Base-by-base conservation (phyloP, 2,329 filamentous ascomycete species). In the Cytospora piceicola region DNA sequence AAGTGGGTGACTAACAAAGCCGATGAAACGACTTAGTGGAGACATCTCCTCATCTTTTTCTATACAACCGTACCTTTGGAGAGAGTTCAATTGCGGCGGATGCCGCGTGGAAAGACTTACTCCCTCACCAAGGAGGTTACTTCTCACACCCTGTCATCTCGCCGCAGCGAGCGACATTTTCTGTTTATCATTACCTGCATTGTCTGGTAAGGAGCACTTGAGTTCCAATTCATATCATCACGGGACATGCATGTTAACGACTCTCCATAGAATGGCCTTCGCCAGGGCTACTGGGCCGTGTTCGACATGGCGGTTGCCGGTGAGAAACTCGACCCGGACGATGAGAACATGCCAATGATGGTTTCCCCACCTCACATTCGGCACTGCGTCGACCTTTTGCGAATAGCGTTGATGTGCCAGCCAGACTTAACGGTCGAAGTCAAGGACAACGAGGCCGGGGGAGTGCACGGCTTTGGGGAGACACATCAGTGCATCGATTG, bases 311-410 rank as follows among this genome's bases (percentile, higher is more conserved):
- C 53, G n/a, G 53, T 55, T 4, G 15, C 6, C 22, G 53, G 53
- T 2, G 53, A 55, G 14, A 20, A 9, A n/a, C 53, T 29, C 15
- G n/a, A 32, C 29, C 32, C 32, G 32, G 32, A 8, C 32, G 27
- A 20, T 55, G 15, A n/a, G 2, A n/a, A 55, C 32, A 17, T 55
- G n/a, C 53, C 53, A n/a, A 55, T 55, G 53, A 55, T 55, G 53
- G 34, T 34, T 3, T 55, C 53, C 8, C 53, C 53, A 9, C 29
- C 53, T 17, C 53, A 55, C 9, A 55, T 55, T 32, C 53, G 53
- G 17, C 53, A 55, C 27, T 55, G 53, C 14, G 15, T 55, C 7
- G 53, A 55, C 8, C 53, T 55, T 3, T 15, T 55, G 53, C 24
- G 53, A 4, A 29, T 29, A 17, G 17, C 11, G 12, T n/a, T 55